These are phyloP conservation scores for Aphanomyces astaci DNA, from an alignment of 352 stramenopile species.

Conservation along the genomic window DNA sequence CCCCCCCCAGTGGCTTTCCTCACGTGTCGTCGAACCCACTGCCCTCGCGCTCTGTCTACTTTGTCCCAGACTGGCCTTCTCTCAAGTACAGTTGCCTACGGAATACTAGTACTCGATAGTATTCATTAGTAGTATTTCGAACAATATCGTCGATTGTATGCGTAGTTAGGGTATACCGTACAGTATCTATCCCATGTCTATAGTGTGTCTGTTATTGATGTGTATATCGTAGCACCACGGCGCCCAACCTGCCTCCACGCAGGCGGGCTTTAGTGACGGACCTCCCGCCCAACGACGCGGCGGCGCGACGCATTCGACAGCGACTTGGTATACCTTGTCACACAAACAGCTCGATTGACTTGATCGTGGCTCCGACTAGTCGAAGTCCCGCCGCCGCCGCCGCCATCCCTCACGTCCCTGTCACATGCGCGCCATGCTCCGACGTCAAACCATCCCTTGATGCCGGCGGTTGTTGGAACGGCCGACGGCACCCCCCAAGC, in stretches of 20 bases:
- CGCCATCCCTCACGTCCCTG: background rate
- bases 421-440: background rate
- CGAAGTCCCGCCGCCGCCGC: background rate
- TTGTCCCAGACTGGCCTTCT: background rate
- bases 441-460: background rate
- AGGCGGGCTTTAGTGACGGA: background rate
- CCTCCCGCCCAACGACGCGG: background rate
- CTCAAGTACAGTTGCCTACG: no score
- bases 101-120: no score
- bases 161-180: no score
- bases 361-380: no score
- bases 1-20: no score
- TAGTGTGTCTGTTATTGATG: no score
- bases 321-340: conserved; percentile 38
- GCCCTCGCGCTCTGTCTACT: background rate
- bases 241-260: background rate
- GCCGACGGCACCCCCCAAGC: conserved; percentile 2
- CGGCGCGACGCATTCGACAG: conserved; percentile 52
- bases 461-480: background rate
- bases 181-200: no score
- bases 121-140: no score
- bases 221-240: no score
- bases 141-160: no score
- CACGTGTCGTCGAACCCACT: no score
- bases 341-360: no score